phyloP scores from a whole-genome alignment of 23 red algal species.

The Gracilaria gracilis region DNA sequence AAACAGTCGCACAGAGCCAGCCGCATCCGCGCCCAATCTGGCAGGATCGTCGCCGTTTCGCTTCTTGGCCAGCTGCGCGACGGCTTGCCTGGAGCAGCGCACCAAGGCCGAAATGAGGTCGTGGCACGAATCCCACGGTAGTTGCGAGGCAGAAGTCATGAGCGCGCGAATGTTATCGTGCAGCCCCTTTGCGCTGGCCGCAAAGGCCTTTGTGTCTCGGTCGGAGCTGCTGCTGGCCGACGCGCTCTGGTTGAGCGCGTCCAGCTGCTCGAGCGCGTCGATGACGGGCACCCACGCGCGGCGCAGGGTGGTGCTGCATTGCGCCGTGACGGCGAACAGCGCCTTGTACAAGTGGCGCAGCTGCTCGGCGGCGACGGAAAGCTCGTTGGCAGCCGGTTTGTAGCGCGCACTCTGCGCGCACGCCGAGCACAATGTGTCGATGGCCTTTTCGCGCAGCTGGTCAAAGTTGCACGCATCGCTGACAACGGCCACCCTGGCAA shows the following conservation, averaged over 20 bases:
- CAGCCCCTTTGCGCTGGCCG: background rate
- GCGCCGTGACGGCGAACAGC: constrained; percentile 31
- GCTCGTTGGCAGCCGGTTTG: background rate
- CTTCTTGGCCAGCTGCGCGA: constrained; percentile 26
- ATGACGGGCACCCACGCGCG: constrained; percentile 44
- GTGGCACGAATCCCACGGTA: constrained; percentile 47
- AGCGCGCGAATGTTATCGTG: background rate
- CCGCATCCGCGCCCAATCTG: background rate
- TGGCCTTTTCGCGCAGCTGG: constrained; percentile 8
- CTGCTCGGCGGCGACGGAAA: background rate
- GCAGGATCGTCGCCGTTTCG: constrained; percentile 3
- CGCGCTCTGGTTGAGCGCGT: constrained; percentile 4
- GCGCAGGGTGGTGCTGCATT: constrained; percentile 19
- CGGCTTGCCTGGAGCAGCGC: constrained; percentile 43
- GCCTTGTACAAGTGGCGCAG: constrained; percentile 24
- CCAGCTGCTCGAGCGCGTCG: constrained; percentile 43
- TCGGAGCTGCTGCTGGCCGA: background rate
- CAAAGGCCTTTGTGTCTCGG: constrained; percentile 10
- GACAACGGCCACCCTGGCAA: constrained; percentile 27
- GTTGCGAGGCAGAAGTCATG: background rate
- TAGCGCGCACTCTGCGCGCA: constrained; percentile 13
- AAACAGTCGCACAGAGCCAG: constrained; percentile 22
- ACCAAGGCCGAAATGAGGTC: constrained; percentile 59
- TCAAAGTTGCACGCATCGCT: constrained; percentile 41
- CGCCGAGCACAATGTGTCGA: constrained; percentile 27